Base-by-base conservation (phyloP, 73 alveolate species). In the Tetrahymena malaccensis region DNA sequence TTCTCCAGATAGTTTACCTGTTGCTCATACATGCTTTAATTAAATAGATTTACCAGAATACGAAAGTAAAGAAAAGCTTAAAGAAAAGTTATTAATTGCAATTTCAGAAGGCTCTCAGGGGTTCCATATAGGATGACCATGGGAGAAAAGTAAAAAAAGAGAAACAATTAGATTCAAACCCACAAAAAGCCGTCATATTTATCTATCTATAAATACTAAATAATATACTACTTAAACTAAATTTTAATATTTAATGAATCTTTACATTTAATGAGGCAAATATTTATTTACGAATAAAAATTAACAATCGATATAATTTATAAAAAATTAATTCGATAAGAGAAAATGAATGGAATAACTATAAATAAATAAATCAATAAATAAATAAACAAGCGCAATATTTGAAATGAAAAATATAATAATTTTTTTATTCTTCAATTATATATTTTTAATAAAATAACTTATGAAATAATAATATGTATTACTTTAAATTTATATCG, bases 41-140 rank as follows among this genome's bases (percentile, higher is more conserved):
- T 98, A 98, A 96, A 94, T 98, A 33, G 99, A 98, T 95, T 94
- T 98, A 89, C 99, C 99, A 89, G 99, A 98, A 50, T 98, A 98
- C 93, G 99, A 99, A 19, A 96, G 97, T 96, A 98, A 98, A 94
- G 99, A 98, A 95, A 94, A 97, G 55, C 96, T 98, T 55, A 93
- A 93, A 96, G 83, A 93, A 50, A 94, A 93, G 33, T 83, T 97
- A 31, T 27, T 94, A 34, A 38, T 95, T 0, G 98, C 98, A 33
- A 95, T 97, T 38, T 70, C 85, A 22, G 94, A 85, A 27, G 94
- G 94, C 35, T 43, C 57, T 9, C 35, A n/a, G 4, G 94, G 94
- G 17, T 85, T 85, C 83, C 85, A 43, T 40, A 43, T 85, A 8
- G 94, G 57, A 33, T 85, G 83, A 85, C n/a, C 37, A 19, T 1